These are phyloP conservation scores for Vicia sativa DNA, from an alignment of 306 rosid species.

Conservation along the genomic window DNA sequence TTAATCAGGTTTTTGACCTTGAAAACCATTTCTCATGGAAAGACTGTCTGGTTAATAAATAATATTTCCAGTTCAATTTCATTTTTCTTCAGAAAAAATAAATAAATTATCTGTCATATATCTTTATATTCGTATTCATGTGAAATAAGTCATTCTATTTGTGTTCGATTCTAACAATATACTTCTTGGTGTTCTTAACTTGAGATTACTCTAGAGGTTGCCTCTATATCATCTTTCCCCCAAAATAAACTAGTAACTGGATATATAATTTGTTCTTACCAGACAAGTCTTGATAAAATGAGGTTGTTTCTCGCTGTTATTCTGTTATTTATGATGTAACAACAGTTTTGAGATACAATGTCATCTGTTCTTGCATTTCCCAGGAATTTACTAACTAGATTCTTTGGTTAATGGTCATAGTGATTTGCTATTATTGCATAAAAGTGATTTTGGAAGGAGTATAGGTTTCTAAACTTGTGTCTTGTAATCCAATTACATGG, in stretches of 20 bases:
- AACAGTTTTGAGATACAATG: conserved; percentile 23
- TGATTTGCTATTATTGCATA: neutral
- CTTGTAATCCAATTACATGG: neutral
- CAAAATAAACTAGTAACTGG: conserved; percentile 9
- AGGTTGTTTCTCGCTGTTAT: conserved; percentile 13
- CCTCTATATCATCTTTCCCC: conserved; percentile 12
- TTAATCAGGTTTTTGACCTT: conserved; percentile 77
- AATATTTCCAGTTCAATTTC: too few species aligned
- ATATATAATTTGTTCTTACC: conserved; percentile 9
- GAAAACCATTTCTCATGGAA: conserved; percentile 23
- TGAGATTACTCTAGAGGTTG: conserved; percentile 19
- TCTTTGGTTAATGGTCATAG: neutral
- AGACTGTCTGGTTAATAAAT: neutral
- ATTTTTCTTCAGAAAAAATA: neutral
- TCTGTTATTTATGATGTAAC: conserved; percentile 5
- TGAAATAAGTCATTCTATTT: conserved; percentile 23
- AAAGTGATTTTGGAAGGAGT: conserved; percentile 1
- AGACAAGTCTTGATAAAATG: conserved; percentile 16
- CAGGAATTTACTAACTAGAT: neutral
- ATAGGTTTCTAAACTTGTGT: neutral
- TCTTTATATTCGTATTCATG: conserved; percentile 30
- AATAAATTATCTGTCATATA: neutral
- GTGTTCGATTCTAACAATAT: conserved; percentile 25
- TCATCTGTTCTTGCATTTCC: conserved; percentile 25
- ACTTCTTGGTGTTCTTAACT: conserved; percentile 13